Percentiles rank a stretch among this genome's conserved stretches.
phyloP scores from a whole-genome alignment of 768 basidiomycete species.

The Naganishia onofrii region DNA sequence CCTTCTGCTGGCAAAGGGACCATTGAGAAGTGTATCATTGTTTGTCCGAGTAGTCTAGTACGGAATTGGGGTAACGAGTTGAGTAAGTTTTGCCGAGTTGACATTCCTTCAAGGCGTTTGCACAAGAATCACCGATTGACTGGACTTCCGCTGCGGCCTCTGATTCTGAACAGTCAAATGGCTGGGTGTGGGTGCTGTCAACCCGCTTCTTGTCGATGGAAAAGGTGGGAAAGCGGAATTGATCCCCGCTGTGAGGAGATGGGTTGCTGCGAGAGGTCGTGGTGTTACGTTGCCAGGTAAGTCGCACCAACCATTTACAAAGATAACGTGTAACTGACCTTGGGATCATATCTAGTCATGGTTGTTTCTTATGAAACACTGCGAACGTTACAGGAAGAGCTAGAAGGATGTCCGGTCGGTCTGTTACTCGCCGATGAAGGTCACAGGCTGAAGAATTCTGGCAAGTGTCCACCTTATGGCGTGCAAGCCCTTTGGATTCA shows the following conservation, averaged over 20 bases:
- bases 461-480: conserved; percentile 51
- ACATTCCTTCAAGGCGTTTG: neutral
- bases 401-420: conserved; percentile 78
- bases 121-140: neutral
- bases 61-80: conserved; percentile 99
- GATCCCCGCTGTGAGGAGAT: conserved; percentile 73
- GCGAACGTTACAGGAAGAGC: conserved; percentile 70
- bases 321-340: conserved; percentile 14
- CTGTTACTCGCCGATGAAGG: conserved; percentile 96
- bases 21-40: conserved; percentile 96
- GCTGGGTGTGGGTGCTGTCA: conserved; percentile 76
- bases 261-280: conserved; percentile 83
- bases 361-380: conserved; percentile 98
- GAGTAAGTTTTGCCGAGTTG: conserved; percentile 59
- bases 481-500: conserved; percentile 33
- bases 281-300: conserved; percentile 87
- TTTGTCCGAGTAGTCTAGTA: conserved; percentile 92
- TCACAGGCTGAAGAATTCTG: conserved; percentile 81
- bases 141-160: neutral
- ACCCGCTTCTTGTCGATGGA: conserved; percentile 84
- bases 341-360: conserved; percentile 64
- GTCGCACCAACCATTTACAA: conserved; percentile 16
- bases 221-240: conserved; percentile 82
- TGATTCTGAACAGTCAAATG: conserved; percentile 71
- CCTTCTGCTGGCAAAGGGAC: conserved; percentile 78